phyloP scores from a whole-genome alignment of 805 yeast species.

The Naumovozyma dairenensis region DNA sequence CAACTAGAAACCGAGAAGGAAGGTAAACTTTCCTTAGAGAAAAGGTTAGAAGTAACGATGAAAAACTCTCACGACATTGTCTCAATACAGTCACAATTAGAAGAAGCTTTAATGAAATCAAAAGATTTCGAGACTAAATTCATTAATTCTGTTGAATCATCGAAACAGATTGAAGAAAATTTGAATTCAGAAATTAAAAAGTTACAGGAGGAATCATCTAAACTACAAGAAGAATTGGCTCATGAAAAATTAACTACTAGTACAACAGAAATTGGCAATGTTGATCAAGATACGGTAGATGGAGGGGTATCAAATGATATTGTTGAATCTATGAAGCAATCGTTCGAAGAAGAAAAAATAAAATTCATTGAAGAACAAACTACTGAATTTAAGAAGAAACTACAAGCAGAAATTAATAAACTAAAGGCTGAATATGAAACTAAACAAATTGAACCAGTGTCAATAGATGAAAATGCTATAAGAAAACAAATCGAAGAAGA shows the following conservation, averaged over 20 bases:
- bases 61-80: neutral
- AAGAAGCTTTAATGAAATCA: constrained; percentile 12
- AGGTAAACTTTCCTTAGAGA: neutral
- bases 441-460: neutral
- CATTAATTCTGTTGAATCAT: constrained; percentile 5
- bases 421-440: constrained; percentile 6
- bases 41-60: constrained; percentile 7
- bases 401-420: constrained; percentile 12
- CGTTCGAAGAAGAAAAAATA: constrained; percentile 24
- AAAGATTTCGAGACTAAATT: constrained; percentile 12
- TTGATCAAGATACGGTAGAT: no score
- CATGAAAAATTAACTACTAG: constrained; percentile 17
- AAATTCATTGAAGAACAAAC: constrained; percentile 14
- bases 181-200: constrained; percentile 8
- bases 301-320: no score
- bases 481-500: constrained; percentile 31
- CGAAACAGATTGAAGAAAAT: constrained; percentile 5
- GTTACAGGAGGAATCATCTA: constrained; percentile 15
- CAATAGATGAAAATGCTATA: constrained; percentile 7
- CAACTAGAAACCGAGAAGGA: constrained; percentile 4
- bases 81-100: constrained; percentile 4
- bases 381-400: constrained; percentile 17
- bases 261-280: constrained; percentile 16
- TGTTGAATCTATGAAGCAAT: constrained; percentile 21
- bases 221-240: constrained; percentile 11